Evolutionary conservation across 805 yeast genomes (phyloP).

Genomic region (Suhomyces prunicola): DNA sequence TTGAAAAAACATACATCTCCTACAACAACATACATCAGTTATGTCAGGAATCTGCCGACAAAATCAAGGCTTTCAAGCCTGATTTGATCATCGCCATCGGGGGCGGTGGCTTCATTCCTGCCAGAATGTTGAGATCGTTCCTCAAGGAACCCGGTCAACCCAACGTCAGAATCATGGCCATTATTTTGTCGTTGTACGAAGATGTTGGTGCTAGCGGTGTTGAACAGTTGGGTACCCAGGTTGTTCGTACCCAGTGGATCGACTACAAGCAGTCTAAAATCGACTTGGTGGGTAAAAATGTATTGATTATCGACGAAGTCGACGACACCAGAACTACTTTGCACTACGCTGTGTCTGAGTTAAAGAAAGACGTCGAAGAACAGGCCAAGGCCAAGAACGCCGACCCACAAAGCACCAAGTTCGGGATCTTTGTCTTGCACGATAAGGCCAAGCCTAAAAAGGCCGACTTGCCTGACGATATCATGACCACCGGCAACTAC

Average conservation of each 20-base stretch:
- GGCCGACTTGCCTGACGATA: slow-evolving; percentile 65
- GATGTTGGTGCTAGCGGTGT: slow-evolving; percentile 46
- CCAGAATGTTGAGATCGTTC: slow-evolving; percentile 91
- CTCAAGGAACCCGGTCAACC: slow-evolving; percentile 84
- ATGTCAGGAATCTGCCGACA: slow-evolving; percentile 59
- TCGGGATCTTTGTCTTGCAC: slow-evolving; percentile 75
- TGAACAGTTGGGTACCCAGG: slow-evolving; percentile 58
- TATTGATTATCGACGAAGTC: slow-evolving; percentile 77
- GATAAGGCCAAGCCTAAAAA: slow-evolving; percentile 70
- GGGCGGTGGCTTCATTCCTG: slow-evolving; percentile 98
- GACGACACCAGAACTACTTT: slow-evolving; percentile 85
- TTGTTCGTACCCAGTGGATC: slow-evolving; percentile 80
- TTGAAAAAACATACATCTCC: slow-evolving; percentile 64
- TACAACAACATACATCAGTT: slow-evolving; percentile 79
- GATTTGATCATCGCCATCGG: slow-evolving; percentile 94
- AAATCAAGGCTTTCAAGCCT: slow-evolving; percentile 70
- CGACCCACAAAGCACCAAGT: slow-evolving; percentile 51
- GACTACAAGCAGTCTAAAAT: slow-evolving; percentile 65
- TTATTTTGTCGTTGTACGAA: slow-evolving; percentile 88
- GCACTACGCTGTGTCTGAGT: slow-evolving; percentile 73
- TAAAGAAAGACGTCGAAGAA: slow-evolving; percentile 64
- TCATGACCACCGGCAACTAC: slow-evolving; percentile 58
- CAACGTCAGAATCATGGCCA: slow-evolving; percentile 91
- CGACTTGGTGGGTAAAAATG: slow-evolving; percentile 63
- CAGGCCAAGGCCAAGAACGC: slow-evolving; percentile 55